Conservation (phyloP, 208 protist species). For the Leptomonas pyrrhocoris region DNA sequence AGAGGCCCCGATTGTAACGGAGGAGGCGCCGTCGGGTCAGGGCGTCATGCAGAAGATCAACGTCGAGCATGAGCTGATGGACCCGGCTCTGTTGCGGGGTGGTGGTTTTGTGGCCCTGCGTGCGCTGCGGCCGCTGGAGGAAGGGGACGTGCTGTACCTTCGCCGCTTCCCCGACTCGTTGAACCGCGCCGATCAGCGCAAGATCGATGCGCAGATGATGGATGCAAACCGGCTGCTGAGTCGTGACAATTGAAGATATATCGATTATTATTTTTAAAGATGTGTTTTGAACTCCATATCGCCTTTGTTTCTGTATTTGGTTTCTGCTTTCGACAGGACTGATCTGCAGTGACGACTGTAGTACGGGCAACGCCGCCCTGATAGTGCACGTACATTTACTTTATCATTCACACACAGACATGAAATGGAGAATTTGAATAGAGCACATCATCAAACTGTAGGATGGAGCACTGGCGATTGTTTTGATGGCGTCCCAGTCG, state of each 20-base stretch:
- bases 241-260: constrained; percentile 18
- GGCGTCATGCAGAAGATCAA: constrained; percentile 28
- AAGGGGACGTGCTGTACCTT: constrained; percentile 76
- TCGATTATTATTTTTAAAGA: not conserved
- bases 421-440: no score
- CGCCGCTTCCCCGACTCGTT: constrained; percentile 59
- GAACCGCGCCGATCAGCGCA: constrained; percentile 37
- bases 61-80: constrained; percentile 53
- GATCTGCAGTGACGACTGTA: no score
- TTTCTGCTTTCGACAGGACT: no score
- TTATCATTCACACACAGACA: no score
- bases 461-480: no score
- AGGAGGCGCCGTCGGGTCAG: constrained; percentile 14
- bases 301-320: not conserved
- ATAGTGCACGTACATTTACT: no score
- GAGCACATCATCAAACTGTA: no score
- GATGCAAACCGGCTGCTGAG: constrained; percentile 74
- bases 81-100: constrained; percentile 22
- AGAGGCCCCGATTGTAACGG: constrained; percentile 21
- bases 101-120: constrained; percentile 86
- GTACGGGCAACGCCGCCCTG: no score
- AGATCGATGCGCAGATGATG: constrained; percentile 66
- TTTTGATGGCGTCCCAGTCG: no score
- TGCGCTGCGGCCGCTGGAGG: constrained; percentile 61
- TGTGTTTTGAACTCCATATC: no score